phyloP scores from a whole-genome alignment of 257 asterid species.

The Capsicum baccatum region DNA sequence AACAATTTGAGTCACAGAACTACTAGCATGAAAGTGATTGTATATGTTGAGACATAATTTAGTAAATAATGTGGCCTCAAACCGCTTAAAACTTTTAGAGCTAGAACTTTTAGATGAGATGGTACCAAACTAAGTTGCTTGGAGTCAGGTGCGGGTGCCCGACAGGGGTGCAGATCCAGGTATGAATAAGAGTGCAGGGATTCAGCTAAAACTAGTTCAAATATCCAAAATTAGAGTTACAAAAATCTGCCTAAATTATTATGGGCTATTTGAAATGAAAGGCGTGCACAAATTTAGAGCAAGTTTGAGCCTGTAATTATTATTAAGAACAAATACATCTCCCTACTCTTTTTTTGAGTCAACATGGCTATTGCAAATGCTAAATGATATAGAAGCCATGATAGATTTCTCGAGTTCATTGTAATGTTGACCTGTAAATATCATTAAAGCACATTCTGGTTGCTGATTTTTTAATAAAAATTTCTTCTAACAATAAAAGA shows the following conservation, averaged over 20 bases:
- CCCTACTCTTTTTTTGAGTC: neutral
- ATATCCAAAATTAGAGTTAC: neutral
- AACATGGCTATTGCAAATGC: neutral
- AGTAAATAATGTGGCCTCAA: neutral
- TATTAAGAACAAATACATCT: neutral
- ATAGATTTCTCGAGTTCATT: neutral
- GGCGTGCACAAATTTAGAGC: neutral
- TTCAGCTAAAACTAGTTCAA: neutral
- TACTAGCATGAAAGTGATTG: neutral
- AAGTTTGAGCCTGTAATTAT: neutral
- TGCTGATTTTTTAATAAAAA: neutral
- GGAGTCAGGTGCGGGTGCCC: too few species aligned
- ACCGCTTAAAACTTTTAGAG: neutral
- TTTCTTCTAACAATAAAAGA: neutral
- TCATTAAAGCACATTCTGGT: neutral
- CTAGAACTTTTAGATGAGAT: neutral
- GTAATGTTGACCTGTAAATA: neutral
- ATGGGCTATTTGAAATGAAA: neutral
- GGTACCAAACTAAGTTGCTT: neutral
- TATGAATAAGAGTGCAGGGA: neutral
- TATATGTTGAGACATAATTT: neutral
- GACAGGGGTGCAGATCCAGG: neutral
- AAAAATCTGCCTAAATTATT: neutral
- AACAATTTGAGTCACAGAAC: neutral
- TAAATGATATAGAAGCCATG: neutral